Conservation (phyloP, 805 yeast genomes). For the Saccharomycodes ludwigii region DNA sequence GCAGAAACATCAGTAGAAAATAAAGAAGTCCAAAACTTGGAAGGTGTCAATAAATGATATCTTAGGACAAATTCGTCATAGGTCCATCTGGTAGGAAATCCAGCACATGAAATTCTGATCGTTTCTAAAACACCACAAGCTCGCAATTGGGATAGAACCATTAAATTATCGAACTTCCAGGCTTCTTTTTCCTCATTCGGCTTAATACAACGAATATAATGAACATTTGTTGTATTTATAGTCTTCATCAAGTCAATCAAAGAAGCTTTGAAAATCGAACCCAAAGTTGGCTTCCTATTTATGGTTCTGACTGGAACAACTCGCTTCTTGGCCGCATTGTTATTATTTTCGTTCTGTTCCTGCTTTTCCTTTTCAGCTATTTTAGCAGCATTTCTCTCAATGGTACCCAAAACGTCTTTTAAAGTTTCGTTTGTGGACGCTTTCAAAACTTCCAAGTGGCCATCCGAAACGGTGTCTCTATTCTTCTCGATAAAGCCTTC, state of each 20-base stretch:
- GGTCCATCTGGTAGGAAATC: slow-evolving; percentile 94
- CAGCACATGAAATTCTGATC: slow-evolving; percentile 92
- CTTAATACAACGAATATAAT: slow-evolving; percentile 92
- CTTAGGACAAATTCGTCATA: slow-evolving; percentile 86
- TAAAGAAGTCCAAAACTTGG: slow-evolving; percentile 54
- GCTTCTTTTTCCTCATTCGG: slow-evolving; percentile 92
- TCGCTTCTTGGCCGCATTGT: slow-evolving; percentile 23
- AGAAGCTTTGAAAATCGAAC: slow-evolving; percentile 86
- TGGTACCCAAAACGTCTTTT: slow-evolving; percentile 47
- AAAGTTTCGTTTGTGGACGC: slow-evolving; percentile 57
- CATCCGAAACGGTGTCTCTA: slow-evolving; percentile 95
- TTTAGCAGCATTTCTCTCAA: slow-evolving; percentile 44
- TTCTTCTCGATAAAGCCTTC: slow-evolving; percentile 96
- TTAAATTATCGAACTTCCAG: slow-evolving; percentile 89
- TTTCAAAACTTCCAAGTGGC: slow-evolving; percentile 76
- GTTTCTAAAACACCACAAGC: slow-evolving; percentile 99
- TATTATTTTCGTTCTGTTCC: slow-evolving; percentile 16
- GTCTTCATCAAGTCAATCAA: slow-evolving; percentile 88
- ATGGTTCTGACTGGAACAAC: slow-evolving; percentile 33
- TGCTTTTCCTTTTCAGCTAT: slow-evolving; percentile 27
- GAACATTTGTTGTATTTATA: slow-evolving; percentile 88
- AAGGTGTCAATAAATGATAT: slow-evolving; percentile 70
- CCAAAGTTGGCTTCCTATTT: slow-evolving; percentile 80
- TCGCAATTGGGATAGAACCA: slow-evolving; percentile 89
- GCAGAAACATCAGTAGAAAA: slow-evolving; percentile 39